Percentiles rank a stretch among this genome's conserved stretches.
Conservation (phyloP, 1,139 yeast species). For the Nadsonia starkeyi-henricii region DNA sequence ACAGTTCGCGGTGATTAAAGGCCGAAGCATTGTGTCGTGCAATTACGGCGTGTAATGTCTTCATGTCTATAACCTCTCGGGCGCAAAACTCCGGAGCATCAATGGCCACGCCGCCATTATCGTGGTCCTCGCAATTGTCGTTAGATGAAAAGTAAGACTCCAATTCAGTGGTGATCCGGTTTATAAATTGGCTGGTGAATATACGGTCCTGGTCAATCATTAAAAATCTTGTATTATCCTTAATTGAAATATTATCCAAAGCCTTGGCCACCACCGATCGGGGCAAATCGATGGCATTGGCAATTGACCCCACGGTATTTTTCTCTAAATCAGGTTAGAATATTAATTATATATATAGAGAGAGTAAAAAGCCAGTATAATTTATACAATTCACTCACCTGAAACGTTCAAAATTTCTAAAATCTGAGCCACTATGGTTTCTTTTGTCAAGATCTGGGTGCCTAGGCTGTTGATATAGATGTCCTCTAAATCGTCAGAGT, state of each 20-base stretch:
- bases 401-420: not conserved
- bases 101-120: not conserved
- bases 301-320: not conserved
- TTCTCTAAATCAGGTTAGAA: not conserved
- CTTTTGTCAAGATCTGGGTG: not conserved
- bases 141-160: not conserved
- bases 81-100: not conserved
- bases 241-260: not conserved
- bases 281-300: not conserved
- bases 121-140: no score
- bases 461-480: not conserved
- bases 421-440: not conserved
- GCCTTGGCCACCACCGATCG: not conserved
- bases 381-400: not conserved
- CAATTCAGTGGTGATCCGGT: not conserved
- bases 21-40: not conserved
- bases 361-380: not conserved
- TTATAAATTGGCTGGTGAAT: not conserved
- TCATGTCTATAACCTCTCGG: not conserved
- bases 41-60: not conserved
- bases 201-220: not conserved
- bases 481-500: not conserved
- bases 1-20: not conserved
- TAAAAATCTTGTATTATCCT: not conserved
- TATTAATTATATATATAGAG: not conserved